Percentiles rank a stretch among this genome's conserved stretches.
Evolutionary conservation across 345 rosid species (phyloP).

Genomic region (Aethionema arabicum): DNA sequence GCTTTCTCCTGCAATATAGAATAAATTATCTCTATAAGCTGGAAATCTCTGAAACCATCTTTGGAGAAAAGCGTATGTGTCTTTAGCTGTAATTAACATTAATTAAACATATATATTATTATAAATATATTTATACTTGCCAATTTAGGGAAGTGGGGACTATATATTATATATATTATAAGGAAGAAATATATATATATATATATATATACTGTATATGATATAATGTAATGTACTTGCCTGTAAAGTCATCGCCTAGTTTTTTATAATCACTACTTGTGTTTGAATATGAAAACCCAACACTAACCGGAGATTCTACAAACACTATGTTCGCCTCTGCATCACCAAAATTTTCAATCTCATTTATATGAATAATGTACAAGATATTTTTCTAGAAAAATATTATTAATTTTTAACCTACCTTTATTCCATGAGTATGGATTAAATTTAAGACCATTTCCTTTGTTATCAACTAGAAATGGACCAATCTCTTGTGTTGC

Average conservation of each 20-base stretch:
- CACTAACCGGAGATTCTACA: conserved; percentile 91
- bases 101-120: background rate
- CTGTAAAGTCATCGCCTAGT: conserved; percentile 75
- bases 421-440: conserved; percentile 87
- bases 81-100: conserved; percentile 51
- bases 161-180: too few species aligned
- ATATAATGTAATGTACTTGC: conserved; percentile 29
- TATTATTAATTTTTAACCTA: conserved; percentile 44
- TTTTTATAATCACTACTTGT: conserved; percentile 55
- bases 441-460: conserved; percentile 55
- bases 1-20: conserved; percentile 94
- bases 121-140: conserved; percentile 1
- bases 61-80: conserved; percentile 68
- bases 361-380: background rate
- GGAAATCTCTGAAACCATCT: conserved; percentile 81
- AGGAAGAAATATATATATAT: too few species aligned
- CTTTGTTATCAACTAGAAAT: conserved; percentile 70
- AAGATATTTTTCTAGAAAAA: background rate
- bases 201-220: too few species aligned
- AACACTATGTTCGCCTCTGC: conserved; percentile 92
- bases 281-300: conserved; percentile 94
- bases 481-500: conserved; percentile 99
- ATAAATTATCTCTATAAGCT: conserved; percentile 45
- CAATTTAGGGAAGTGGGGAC: too few species aligned
- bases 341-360: conserved; percentile 28